Percentiles rank a stretch among this genome's conserved stretches.
These are phyloP conservation scores for Ramularia endophylla DNA, from an alignment of 2,329 filamentous ascomycete species.

Conservation along the genomic window DNA sequence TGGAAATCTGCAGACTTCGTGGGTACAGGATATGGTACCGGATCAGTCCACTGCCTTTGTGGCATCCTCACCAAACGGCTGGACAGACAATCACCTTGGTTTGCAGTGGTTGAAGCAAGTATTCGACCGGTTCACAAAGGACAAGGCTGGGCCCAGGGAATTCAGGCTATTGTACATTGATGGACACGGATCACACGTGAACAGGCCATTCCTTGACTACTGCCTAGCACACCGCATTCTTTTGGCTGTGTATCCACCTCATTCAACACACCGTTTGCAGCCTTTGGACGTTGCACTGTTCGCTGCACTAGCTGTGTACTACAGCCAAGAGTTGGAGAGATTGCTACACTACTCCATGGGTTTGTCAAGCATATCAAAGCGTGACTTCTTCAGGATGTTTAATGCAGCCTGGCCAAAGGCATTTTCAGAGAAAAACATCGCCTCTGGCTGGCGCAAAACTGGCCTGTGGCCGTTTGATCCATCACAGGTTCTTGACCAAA, in stretches of 20 bases:
- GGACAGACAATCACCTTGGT: conserved; percentile 2
- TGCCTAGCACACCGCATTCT: not conserved
- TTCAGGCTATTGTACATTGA: conserved; percentile 4
- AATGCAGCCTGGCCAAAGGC: no score
- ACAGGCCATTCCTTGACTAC: conserved; percentile 2
- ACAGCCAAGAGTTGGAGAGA: not conserved
- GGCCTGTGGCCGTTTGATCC: no score
- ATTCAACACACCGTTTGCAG: not conserved
- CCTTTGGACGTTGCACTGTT: not conserved
- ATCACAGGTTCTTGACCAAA: no score
- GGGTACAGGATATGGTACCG: no score
- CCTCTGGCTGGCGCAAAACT: no score
- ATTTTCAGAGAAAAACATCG: no score
- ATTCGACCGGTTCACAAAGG: not conserved
- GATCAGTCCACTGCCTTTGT: conserved; percentile 1
- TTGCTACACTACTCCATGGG: not conserved
- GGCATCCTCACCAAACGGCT: conserved; percentile 3
- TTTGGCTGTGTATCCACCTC: not conserved
- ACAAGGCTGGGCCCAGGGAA: conserved; percentile 1
- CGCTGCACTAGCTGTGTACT: not conserved
- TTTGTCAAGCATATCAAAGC: not conserved
- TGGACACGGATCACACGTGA: conserved; percentile 4
- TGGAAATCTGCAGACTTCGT: no score
- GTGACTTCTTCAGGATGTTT: not conserved
- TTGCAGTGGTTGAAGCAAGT: conserved; percentile 1